Evolutionary conservation across 2,329 filamentous ascomycete genomes (phyloP).

Genomic region (Exophiala phaeomuriformis): DNA sequence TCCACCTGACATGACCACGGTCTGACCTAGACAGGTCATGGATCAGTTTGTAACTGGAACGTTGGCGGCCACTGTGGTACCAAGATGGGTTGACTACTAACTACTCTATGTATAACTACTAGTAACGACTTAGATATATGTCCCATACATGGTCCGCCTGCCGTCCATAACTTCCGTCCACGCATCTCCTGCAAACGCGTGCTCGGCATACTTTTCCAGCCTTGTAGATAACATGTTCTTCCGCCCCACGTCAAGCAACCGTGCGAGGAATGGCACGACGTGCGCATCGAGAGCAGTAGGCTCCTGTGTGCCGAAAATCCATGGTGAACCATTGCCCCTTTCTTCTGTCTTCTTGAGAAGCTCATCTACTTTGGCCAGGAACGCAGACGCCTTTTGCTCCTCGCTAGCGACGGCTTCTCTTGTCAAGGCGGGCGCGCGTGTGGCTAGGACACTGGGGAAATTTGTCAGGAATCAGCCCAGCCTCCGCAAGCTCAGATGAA

Average conservation of each 20-base stretch:
- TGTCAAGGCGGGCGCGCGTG: background rate
- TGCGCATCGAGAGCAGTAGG: conserved; percentile 3
- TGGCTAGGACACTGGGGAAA: background rate
- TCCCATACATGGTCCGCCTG: background rate
- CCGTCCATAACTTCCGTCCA: conserved; percentile 1
- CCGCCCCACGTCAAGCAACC: background rate
- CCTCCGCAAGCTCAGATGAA: background rate
- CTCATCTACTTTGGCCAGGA: background rate
- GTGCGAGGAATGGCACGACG: background rate
- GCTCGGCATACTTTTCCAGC: background rate
- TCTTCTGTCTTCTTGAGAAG: too few species aligned
- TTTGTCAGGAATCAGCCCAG: background rate
- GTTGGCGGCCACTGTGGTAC: too few species aligned
- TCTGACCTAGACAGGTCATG: too few species aligned
- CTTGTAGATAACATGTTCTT: background rate
- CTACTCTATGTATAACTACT: too few species aligned
- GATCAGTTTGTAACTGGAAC: too few species aligned
- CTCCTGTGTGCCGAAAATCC: background rate
- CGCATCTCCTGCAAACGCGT: background rate
- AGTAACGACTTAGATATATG: too few species aligned
- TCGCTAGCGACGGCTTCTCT: background rate
- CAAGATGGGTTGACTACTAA: too few species aligned
- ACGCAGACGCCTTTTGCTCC: background rate
- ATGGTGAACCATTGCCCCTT: background rate
- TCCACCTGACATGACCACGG: too few species aligned